A percentile compares a stretch with the other conserved stretches of the same genome.
These are phyloP conservation scores for Ganoderma leucocontextum DNA, from an alignment of 1,284 basidiomycete species.

Conservation along the genomic window DNA sequence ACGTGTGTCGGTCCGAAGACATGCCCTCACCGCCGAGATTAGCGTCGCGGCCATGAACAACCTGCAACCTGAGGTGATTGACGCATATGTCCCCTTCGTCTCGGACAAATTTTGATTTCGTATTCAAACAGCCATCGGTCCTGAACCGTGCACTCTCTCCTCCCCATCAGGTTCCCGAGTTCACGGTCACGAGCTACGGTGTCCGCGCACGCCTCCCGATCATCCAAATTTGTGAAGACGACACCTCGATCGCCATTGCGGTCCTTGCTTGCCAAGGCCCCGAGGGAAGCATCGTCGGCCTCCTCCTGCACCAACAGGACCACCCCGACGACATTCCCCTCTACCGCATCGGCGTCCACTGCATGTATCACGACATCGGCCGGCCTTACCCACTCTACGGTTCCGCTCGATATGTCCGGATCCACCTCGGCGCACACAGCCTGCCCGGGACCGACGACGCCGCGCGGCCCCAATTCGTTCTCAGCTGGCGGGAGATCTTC, in stretches of 20 bases:
- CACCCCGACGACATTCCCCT: conserved; percentile 16
- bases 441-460: not conserved
- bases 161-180: conserved; percentile 11
- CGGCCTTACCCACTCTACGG: conserved; percentile 18
- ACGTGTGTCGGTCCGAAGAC: conserved; percentile 9
- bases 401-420: conserved; percentile 17
- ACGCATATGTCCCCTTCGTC: not conserved
- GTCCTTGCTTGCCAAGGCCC: conserved; percentile 11
- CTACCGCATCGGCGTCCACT: conserved; percentile 17
- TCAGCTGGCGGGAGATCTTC: conserved; percentile 15
- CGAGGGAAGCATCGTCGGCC: conserved; percentile 11
- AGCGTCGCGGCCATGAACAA: conserved; percentile 14
- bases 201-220: conserved; percentile 16
- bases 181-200: conserved; percentile 19
- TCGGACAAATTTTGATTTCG: not conserved
- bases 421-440: conserved; percentile 2
- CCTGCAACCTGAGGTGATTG: conserved; percentile 1
- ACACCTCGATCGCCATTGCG: conserved; percentile 13
- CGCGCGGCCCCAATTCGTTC: conserved; percentile 1
- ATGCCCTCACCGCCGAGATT: conserved; percentile 14
- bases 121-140: not conserved
- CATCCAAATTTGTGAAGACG: conserved; percentile 9
- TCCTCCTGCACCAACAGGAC: conserved; percentile 15
- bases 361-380: conserved; percentile 13
- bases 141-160: conserved; percentile 6